Percentiles rank a stretch among this genome's conserved stretches.
phyloP scores from a whole-genome alignment of 2,329 filamentous ascomycete species.

The Sordariomycetes sp. region DNA sequence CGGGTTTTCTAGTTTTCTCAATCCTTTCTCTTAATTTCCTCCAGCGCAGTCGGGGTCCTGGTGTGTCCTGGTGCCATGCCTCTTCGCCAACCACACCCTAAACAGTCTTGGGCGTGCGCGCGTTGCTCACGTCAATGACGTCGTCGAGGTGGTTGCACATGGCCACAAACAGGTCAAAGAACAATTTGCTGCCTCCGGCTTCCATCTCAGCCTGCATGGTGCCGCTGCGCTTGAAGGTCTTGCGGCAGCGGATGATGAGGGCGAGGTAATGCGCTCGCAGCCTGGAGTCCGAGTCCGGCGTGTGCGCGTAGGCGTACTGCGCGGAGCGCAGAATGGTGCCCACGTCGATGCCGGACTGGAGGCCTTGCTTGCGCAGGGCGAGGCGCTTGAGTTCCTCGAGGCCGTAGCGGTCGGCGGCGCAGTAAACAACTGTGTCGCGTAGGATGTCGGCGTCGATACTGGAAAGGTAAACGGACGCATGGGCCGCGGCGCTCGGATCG shows the following conservation, averaged over 20 bases:
- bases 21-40: constrained; percentile 13
- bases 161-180: constrained; percentile 96
- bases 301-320: constrained; percentile 92
- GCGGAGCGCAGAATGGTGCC: constrained; percentile 85
- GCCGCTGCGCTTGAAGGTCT: constrained; percentile 95
- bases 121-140: constrained; percentile 76
- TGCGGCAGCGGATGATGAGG: constrained; percentile 92
- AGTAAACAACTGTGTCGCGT: constrained; percentile 91
- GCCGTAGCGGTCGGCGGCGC: constrained; percentile 80
- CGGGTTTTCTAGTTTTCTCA: constrained; percentile 11
- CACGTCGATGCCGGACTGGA: constrained; percentile 88
- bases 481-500: constrained; percentile 37
- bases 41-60: constrained; percentile 7
- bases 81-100: constrained; percentile 20
- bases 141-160: constrained; percentile 99
- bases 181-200: constrained; percentile 79
- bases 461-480: constrained; percentile 58
- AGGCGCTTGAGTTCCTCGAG: constrained; percentile 88
- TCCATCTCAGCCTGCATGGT: constrained; percentile 99
- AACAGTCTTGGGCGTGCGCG: constrained; percentile 48
- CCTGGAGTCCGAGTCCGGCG: constrained; percentile 82
- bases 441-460: constrained; percentile 69
- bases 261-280: constrained; percentile 96
- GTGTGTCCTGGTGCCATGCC: constrained; percentile 1
- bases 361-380: constrained; percentile 86